Conservation (phyloP, 2,329 filamentous ascomycete species). For the Beauveria medogensis region DNA sequence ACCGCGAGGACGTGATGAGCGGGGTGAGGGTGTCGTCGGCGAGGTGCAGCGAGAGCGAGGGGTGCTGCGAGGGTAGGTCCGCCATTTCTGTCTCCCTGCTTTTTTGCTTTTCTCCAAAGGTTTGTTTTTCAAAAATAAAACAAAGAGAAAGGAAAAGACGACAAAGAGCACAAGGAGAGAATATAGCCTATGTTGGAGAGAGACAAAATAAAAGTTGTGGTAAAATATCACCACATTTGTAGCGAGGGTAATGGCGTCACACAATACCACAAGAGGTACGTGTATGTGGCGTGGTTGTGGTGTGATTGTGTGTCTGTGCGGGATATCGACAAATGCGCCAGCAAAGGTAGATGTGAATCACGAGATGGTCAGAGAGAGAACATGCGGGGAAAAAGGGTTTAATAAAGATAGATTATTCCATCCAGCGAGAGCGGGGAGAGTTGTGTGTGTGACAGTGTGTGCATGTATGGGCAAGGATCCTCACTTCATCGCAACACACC, state of each 20-base stretch:
- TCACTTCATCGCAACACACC: neutral
- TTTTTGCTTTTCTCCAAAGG: neutral
- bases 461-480: neutral
- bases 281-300: neutral
- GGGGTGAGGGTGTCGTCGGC: constrained; percentile 49
- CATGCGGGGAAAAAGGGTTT: neutral
- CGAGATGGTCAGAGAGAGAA: neutral
- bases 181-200: neutral
- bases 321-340: neutral
- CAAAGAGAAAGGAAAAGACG: neutral
- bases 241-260: neutral
- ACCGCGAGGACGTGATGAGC: constrained; percentile 45
- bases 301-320: neutral
- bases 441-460: neutral
- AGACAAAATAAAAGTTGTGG: neutral
- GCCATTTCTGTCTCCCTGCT: constrained; percentile 19
- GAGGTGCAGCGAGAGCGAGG: constrained; percentile 46
- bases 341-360: neutral
- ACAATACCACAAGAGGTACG: neutral
- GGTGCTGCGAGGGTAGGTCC: constrained; percentile 38
- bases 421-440: neutral
- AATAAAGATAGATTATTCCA: neutral
- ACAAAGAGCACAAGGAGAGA: neutral
- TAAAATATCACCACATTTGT: neutral
- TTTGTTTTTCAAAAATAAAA: neutral